Evolutionary conservation across 1,284 basidiomycete genomes (phyloP).

Genomic region (Austropuccinia psidii): DNA sequence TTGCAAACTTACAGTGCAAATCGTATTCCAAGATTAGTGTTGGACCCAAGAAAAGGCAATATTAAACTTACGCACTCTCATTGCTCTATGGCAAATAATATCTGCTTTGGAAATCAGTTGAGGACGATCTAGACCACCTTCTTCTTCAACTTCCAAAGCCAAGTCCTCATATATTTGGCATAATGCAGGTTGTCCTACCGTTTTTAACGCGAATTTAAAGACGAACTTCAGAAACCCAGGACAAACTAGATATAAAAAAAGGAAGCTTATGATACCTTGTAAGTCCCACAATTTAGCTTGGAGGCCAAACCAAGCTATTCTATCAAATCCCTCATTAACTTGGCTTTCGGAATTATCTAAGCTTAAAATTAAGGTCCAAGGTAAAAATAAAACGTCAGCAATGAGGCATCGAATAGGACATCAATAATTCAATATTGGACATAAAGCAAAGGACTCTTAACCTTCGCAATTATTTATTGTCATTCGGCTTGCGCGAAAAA

Average conservation of each 20-base stretch:
- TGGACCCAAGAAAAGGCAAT: too few species aligned
- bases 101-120: slow-evolving; percentile 27
- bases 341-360: background rate
- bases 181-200: slow-evolving; percentile 14
- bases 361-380: background rate
- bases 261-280: slow-evolving; percentile 4
- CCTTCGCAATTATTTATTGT: background rate
- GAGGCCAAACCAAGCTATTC: slow-evolving; percentile 34
- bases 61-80: background rate
- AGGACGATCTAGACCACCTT: background rate
- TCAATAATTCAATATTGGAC: background rate
- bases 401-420: background rate
- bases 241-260: background rate
- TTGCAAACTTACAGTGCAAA: background rate
- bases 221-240: background rate
- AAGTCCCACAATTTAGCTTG: slow-evolving; percentile 34
- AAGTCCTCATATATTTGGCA: slow-evolving; percentile 36
- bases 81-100: slow-evolving; percentile 25
- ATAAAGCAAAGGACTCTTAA: background rate
- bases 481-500: slow-evolving; percentile 27
- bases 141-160: slow-evolving; percentile 1
- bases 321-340: slow-evolving; percentile 8
- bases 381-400: background rate
- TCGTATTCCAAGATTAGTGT: background rate
- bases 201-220: background rate